Conservation (phyloP, 305 asterid species). For the Fraxinus floribunda region DNA sequence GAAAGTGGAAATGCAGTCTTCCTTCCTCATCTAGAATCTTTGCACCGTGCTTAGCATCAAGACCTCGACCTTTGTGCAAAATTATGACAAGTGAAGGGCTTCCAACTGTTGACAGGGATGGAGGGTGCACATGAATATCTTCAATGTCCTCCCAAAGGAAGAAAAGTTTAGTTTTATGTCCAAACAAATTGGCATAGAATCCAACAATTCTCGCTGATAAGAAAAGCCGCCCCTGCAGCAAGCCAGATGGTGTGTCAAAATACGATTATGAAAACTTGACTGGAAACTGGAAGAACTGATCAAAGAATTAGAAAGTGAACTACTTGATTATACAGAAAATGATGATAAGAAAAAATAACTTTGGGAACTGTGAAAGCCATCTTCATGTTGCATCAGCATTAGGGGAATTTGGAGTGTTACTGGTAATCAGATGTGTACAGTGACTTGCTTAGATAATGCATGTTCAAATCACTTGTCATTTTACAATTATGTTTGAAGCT, state of each 20-base stretch:
- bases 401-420: not conserved
- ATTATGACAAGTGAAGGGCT: slow-evolving; percentile 73
- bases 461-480: not conserved
- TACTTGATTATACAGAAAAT: not conserved
- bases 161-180: slow-evolving; percentile 77
- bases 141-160: slow-evolving; percentile 94
- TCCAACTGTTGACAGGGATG: slow-evolving; percentile 74
- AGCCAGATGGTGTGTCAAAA: slow-evolving; percentile 17
- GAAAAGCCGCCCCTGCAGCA: slow-evolving; percentile 77
- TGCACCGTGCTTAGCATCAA: slow-evolving; percentile 80
- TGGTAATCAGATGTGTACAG: not conserved
- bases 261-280: not conserved
- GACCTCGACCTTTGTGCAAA: slow-evolving; percentile 68
- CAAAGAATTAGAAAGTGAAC: not conserved
- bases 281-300: not conserved
- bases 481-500: not conserved
- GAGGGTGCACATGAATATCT: slow-evolving; percentile 73
- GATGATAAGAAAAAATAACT: not conserved
- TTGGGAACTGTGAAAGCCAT: not conserved
- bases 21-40: slow-evolving; percentile 71
- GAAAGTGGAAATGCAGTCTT: slow-evolving; percentile 77
- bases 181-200: slow-evolving; percentile 75
- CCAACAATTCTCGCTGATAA: slow-evolving; percentile 90
- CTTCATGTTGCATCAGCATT: not conserved
- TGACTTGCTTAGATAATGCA: not conserved